Evolutionary conservation across 805 yeast species (phyloP).

Genomic region (Pichia pseudocactophila): DNA sequence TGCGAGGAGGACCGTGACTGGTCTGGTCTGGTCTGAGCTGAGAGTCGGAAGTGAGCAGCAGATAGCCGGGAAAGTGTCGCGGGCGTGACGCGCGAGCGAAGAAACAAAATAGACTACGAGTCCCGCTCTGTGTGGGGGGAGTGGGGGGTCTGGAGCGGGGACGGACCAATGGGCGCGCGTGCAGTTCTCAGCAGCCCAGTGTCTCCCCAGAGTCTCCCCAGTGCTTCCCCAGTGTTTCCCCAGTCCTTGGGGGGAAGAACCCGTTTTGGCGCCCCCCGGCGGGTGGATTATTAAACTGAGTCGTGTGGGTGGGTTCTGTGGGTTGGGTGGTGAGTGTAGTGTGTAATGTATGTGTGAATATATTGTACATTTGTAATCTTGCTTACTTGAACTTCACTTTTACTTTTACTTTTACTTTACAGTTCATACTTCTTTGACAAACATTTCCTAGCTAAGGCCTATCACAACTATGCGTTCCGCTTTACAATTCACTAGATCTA

Average conservation of each 20-base stretch:
- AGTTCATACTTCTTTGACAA: no score
- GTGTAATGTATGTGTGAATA: no score
- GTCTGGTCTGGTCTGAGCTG: no score
- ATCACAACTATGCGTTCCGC: constrained; percentile 4
- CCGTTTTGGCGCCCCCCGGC: no score
- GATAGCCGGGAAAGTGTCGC: neutral
- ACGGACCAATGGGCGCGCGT: neutral
- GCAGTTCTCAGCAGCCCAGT: constrained; percentile 1
- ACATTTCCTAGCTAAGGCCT: no score
- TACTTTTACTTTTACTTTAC: no score
- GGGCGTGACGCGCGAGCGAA: neutral
- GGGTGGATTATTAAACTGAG: no score
- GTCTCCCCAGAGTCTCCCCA: neutral
- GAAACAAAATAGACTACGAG: neutral
- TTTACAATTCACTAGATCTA: constrained; percentile 16
- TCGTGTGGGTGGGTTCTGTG: no score
- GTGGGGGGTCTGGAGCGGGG: neutral
- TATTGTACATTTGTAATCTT: no score
- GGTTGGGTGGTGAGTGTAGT: no score
- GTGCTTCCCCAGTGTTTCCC: neutral
- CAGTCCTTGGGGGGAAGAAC: neutral
- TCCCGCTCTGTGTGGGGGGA: neutral
- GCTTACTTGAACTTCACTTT: no score
- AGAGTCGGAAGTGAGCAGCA: no score
- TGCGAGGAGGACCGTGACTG: neutral